A percentile compares a stretch with the other conserved stretches of the same genome.
phyloP scores from a whole-genome alignment of 1,284 basidiomycete genomes.

The Schizophyllum amplum region DNA sequence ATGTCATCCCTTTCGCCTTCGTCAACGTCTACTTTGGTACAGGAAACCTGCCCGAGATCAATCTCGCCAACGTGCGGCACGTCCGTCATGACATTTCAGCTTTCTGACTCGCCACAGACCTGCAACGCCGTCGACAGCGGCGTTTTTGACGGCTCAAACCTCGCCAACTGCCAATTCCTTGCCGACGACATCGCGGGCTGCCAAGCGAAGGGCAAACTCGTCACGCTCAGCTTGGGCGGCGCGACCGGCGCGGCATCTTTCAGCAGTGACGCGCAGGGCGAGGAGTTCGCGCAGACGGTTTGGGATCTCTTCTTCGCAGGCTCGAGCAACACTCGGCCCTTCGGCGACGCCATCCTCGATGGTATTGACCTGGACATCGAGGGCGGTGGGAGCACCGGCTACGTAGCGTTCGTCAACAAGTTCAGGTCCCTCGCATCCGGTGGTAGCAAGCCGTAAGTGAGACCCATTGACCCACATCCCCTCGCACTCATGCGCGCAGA shows the following conservation, averaged over 20 bases:
- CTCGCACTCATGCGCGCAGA: constrained; percentile 19
- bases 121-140: constrained; percentile 35
- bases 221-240: constrained; percentile 46
- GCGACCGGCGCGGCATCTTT: constrained; percentile 47
- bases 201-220: constrained; percentile 55
- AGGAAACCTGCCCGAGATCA: constrained; percentile 48
- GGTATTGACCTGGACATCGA: constrained; percentile 68
- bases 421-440: constrained; percentile 38
- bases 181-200: constrained; percentile 50
- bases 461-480: neutral
- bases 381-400: constrained; percentile 44
- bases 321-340: constrained; percentile 44
- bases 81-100: neutral
- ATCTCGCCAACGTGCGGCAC: constrained; percentile 47
- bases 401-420: constrained; percentile 44
- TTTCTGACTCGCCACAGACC: constrained; percentile 24
- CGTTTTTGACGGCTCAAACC: constrained; percentile 45
- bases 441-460: constrained; percentile 41
- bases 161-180: constrained; percentile 49
- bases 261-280: constrained; percentile 42
- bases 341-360: constrained; percentile 56
- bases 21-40: constrained; percentile 47
- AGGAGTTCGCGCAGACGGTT: constrained; percentile 45
- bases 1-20: constrained; percentile 54
- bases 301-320: constrained; percentile 66